Base-by-base conservation (phyloP, 805 yeast genomes). In the Candida xiaguanensis region DNA sequence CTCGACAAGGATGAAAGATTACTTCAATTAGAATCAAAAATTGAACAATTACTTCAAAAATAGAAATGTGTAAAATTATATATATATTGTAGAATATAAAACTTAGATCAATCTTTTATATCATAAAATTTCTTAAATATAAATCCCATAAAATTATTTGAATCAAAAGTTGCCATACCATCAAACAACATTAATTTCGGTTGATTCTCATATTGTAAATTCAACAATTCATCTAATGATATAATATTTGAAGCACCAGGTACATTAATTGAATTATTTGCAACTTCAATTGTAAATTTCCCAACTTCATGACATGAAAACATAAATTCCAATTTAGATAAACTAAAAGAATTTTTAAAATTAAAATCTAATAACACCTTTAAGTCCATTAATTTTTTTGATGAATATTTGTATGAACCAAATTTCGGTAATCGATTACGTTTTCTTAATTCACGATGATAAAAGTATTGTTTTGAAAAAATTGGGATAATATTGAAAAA, bases 91-190 rank as follows among this genome's bases (percentile, higher is more conserved):
- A 34, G 20, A 25, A 32, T 32, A n/a, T n/a, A n/a, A n/a, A n/a
- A n/a, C 24, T 9, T 9, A 9, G 6, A 20, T n/a, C 18, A 40
- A 18, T 63, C 65, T 41, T 53, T 59, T 24, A 72, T 62, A 49
- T 82, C 84, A 52, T 84, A 85, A 56, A 89, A 89, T 59, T 84
- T 83, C 47, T 73, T 73, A 59, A 88, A 82, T 16, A 90, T 76
- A 44, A 90, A 77, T 12, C 78, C 76, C 15, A 85, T 70, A 49
- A 88, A 63, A 38, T 78, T 70, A 42, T 82, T 75, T 3, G 95
- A 80, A 55, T 83, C 80, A 47, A 90, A 78, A 16, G 68, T 67
- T 5, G 79, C 89, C 72, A 75, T 75, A 0, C 81, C 84, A 41
- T 80, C 81, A 54, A 88, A 84, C 46, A 85, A 48, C 3, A 70